Evolutionary conservation across 805 yeast genomes (phyloP), one percentile per base, ranked within the genome.

Genomic region (Saccharomycopsis malanga): DNA sequence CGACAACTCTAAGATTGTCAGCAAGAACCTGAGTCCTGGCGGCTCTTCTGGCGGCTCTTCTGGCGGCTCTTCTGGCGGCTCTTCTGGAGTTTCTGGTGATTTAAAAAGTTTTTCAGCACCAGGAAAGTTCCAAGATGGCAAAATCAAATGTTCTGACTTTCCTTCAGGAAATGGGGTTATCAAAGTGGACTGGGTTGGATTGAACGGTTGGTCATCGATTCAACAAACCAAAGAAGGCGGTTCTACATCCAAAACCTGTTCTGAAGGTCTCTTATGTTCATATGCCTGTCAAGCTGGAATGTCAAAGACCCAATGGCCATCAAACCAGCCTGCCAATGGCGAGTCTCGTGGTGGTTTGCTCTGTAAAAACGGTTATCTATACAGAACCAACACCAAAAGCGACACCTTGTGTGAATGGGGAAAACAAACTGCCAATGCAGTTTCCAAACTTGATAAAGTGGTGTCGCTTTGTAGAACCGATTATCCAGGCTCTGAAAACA

Each of bases 401-500:
- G 68, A 75, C 45, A 67, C 71, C 67, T 69, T 82, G 58, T 82
- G 88, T 73, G 77, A 72, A 63, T 75, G 83, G 79, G 98, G 96
- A 62, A 67, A 61, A 30, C 71, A 79, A 47, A 65, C 81, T 45
- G 94, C 95, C 39, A 61, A 66, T 46, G 89, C 83, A 56, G 83
- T 73, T 50, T 77, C 79, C 58, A 71, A 84, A 58, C 68, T 86
- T 49, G 61, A 65, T 55, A 62, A 82, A 50, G 73, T 73, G 45
- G 88, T 91, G 58, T 89, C 98, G 50, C 69, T 93, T 60, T 93
- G 98, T 77, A 83, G 97, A 73, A 91, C 98, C 53, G 98, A 91
- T 68, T 91, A 91, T 78, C 98, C 98, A 61, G 98, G 98, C 71
- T 83, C 96, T 54, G 98, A 91, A 73, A 88, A 88, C 77, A 93